Evolutionary conservation across 345 rosid species (phyloP), one percentile per base, ranked within the genome.

Genomic region (Euphorbia pulcherrima): DNA sequence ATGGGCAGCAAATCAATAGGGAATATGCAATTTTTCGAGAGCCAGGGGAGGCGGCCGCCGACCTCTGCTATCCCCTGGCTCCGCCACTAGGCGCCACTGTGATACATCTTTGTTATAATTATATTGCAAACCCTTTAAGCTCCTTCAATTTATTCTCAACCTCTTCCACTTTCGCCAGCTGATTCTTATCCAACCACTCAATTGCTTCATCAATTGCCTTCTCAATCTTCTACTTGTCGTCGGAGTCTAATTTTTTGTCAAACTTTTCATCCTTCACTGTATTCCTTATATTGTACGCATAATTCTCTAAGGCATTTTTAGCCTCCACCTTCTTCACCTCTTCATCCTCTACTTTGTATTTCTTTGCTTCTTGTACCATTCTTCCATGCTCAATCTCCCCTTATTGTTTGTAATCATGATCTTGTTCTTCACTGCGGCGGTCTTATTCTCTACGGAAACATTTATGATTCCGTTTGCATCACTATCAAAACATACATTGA

Each of bases 101-200:
- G 68, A 21, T 54, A 71, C 56, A 71, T 40, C 68, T 71, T 71
- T 27, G 74, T 12, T 29, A 71, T 20, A 8, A 71, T n/a, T 13
- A 63, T 47, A 21, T 71, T 71, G 28, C 75, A 55, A 71, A 30
- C 4, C 29, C 39, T 37, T 71, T 69, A 1, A 71, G 23, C 37
- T 64, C 75, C 69, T 71, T 44, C 74, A 54, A 39, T 26, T 64
- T 71, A 39, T 71, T 64, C 16, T 65, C 69, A 30, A 71, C 30
- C 12, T 71, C 69, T 3, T 71, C 75, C 29, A 71, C 58, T 54
- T 64, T 64, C 6, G 69, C 75, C 21, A 64, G 24, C 46, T 71
- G 75, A 64, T 64, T 64, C 69, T 69, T 21, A 3, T 71, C 75
- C 55, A 71, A 23, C 74, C 75, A 71, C n/a, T 64, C 69, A 56